phyloP scores from a whole-genome alignment of 2,329 filamentous ascomycete genomes.

The Penicillium sp. region DNA sequence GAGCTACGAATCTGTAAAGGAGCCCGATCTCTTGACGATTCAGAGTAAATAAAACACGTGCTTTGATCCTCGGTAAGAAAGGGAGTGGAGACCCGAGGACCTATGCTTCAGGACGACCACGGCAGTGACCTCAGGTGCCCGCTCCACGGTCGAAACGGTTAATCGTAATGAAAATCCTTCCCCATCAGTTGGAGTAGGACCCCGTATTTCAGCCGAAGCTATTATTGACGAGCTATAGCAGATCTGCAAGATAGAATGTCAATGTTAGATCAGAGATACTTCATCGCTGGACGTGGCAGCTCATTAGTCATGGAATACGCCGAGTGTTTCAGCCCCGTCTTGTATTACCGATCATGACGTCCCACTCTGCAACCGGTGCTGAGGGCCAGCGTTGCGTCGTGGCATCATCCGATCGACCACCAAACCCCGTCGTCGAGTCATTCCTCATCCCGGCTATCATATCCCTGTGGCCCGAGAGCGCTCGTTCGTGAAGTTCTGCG shows the following conservation, averaged over 20 bases:
- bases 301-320: conserved; percentile 6
- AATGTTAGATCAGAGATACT: not conserved
- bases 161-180: conserved; percentile 7
- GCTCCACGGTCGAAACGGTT: conserved; percentile 7
- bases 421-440: conserved; percentile 6
- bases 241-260: not conserved
- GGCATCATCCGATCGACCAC: conserved; percentile 18
- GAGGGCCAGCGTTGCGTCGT: conserved; percentile 24
- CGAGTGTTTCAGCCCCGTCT: conserved; percentile 16
- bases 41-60: not conserved
- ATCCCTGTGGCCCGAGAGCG: no score
- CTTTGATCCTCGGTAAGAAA: not conserved
- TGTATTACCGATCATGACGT: conserved; percentile 21
- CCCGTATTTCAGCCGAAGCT: not conserved
- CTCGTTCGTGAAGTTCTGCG: not conserved
- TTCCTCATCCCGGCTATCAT: not conserved
- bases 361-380: conserved; percentile 4
- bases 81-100: conserved; percentile 1
- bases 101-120: conserved; percentile 9
- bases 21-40: not conserved
- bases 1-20: not conserved
- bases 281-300: not conserved
- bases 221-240: not conserved
- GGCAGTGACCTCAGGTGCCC: conserved; percentile 2
- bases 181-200: conserved; percentile 2